phyloP scores from a whole-genome alignment of 441 rosid genomes.

The Pelargonium australe region DNA sequence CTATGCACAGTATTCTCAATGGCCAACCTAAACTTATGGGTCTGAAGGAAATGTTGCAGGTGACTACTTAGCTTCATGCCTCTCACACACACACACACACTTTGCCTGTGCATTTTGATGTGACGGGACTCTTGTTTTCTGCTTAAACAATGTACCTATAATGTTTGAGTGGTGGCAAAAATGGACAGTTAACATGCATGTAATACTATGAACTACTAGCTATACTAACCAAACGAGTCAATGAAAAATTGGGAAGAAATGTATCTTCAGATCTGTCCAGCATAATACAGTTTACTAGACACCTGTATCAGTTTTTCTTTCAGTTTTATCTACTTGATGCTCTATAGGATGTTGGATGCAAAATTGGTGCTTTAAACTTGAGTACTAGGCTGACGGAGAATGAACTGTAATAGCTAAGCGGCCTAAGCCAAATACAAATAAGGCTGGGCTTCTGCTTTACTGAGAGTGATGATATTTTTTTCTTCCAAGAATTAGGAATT shows the following conservation, averaged over 20 bases:
- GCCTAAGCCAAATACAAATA: too few species aligned
- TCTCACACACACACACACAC: background rate
- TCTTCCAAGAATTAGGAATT: too few species aligned
- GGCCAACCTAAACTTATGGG: conserved; percentile 95
- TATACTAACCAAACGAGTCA: background rate
- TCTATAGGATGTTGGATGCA: too few species aligned
- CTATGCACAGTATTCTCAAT: conserved; percentile 54
- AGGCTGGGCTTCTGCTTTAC: too few species aligned
- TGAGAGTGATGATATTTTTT: too few species aligned
- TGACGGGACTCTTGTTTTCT: background rate
- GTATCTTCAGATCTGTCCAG: background rate
- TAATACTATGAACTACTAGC: too few species aligned
- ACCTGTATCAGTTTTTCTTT: conserved; percentile 6
- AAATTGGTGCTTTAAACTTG: too few species aligned
- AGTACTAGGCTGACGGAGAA: too few species aligned
- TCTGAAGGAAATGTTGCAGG: conserved; percentile 84
- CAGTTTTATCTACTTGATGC: background rate
- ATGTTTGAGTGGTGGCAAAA: background rate
- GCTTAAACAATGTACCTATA: background rate
- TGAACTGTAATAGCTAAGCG: too few species aligned
- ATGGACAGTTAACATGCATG: background rate
- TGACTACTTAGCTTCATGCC: conserved; percentile 22
- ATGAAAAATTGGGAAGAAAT: background rate
- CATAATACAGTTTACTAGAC: background rate
- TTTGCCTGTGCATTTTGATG: background rate